Percentiles rank a stretch among this genome's conserved stretches.
These are phyloP conservation scores for Lagenidium giganteum DNA, from an alignment of 352 stramenopile genomes.

Conservation along the genomic window DNA sequence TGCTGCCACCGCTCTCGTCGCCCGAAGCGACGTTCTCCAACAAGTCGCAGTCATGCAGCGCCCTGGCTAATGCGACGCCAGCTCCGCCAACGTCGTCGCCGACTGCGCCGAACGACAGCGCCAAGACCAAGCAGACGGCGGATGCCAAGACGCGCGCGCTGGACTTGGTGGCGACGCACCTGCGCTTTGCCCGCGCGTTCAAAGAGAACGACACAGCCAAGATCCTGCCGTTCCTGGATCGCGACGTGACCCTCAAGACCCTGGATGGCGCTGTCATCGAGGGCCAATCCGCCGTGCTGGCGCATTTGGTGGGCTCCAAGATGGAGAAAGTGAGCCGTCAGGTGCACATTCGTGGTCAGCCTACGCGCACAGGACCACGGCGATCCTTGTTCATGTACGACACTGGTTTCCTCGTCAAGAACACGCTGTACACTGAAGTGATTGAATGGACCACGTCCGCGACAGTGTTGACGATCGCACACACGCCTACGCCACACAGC, in stretches of 20 bases:
- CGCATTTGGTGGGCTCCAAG: slow-evolving; percentile 54
- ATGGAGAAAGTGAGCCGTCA: slow-evolving; percentile 70
- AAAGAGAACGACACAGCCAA: slow-evolving; percentile 69
- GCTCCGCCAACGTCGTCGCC: too few species aligned
- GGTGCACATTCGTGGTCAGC: slow-evolving; percentile 55
- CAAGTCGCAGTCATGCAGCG: too few species aligned
- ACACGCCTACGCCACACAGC: slow-evolving; percentile 35
- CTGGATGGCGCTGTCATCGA: slow-evolving; percentile 36
- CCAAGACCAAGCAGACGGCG: too few species aligned
- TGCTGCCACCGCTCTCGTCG: slow-evolving; percentile 14
- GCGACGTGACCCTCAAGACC: slow-evolving; percentile 47
- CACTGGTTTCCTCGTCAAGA: slow-evolving; percentile 61
- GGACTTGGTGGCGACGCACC: too few species aligned
- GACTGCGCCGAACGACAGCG: too few species aligned
- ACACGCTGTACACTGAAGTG: slow-evolving; percentile 63
- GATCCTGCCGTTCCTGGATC: slow-evolving; percentile 59
- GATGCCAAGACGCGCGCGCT: too few species aligned
- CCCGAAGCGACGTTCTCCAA: too few species aligned
- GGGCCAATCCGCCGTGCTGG: slow-evolving; percentile 61
- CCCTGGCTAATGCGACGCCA: too few species aligned
- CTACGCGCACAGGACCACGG: slow-evolving; percentile 31
- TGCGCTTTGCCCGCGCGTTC: slow-evolving; percentile 60
- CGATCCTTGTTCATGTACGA: slow-evolving; percentile 78
- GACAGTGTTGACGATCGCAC: slow-evolving; percentile 32
- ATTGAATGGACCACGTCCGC: slow-evolving; percentile 47